Evolutionary conservation across 306 rosid genomes (phyloP).

Genomic region (Medicago arabica): DNA sequence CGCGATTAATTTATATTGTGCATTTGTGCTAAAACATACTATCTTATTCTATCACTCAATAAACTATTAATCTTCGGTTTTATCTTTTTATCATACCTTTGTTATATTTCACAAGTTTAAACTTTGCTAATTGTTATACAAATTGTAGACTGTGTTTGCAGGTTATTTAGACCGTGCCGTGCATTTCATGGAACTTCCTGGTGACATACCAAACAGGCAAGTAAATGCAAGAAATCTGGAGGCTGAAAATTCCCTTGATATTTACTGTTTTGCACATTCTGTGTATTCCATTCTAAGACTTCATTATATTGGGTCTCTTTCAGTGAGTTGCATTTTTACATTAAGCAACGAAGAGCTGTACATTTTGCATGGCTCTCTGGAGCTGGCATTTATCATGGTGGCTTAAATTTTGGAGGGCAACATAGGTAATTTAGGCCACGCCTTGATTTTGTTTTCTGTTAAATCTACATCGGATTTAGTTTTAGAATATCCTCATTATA

Average conservation of each 20-base stretch:
- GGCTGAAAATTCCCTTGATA: slow-evolving; percentile 1
- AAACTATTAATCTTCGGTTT: slow-evolving; percentile 28
- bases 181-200: slow-evolving; percentile 98
- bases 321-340: slow-evolving; percentile 94
- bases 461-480: slow-evolving; percentile 27
- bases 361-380: slow-evolving; percentile 99
- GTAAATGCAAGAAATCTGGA: slow-evolving; percentile 8
- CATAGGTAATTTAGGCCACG: slow-evolving; percentile 65
- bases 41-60: slow-evolving; percentile 34
- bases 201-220: slow-evolving; percentile 89
- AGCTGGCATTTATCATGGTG: slow-evolving; percentile 95
- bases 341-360: slow-evolving; percentile 93
- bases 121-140: slow-evolving; percentile 43
- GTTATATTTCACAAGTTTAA: slow-evolving; percentile 31
- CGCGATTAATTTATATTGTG: slow-evolving; percentile 24
- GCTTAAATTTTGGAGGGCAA: slow-evolving; percentile 89
- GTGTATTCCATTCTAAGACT: slow-evolving; percentile 32
- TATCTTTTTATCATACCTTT: slow-evolving; percentile 26
- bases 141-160: slow-evolving; percentile 74
- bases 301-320: slow-evolving; percentile 43
- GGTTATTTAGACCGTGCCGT: slow-evolving; percentile 84
- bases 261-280: slow-evolving; percentile 21
- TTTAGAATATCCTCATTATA: slow-evolving; percentile 29
- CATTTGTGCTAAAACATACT: slow-evolving; percentile 7
- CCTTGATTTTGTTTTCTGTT: slow-evolving; percentile 15